Evolutionary conservation across 83 land plant genomes (phyloP), one percentile per base, ranked within the genome.

Genomic region (Thuja plicata): DNA sequence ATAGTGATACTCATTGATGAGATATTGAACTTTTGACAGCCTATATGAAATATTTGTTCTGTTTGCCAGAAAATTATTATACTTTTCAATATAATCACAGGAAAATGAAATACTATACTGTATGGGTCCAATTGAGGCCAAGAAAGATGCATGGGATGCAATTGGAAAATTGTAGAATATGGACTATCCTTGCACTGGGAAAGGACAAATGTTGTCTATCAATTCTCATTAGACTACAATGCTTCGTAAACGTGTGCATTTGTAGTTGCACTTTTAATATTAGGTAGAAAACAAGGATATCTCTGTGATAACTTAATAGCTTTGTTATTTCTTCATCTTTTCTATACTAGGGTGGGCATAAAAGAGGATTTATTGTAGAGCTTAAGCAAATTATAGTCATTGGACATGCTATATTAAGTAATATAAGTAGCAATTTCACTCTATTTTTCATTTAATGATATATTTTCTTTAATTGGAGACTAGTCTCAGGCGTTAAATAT

Each of bases 1-100:
- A 92, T 92, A 43, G 92, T 92, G 57, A 91, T 92, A 30, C 83
- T 92, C 52, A 92, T 92, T 35, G 93, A 92, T 45, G 93, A 92
- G 85, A 78, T 87, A 12, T 90, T 92, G 52, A 92, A 60, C 70
- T 21, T 60, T 60, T 60, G 70, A 66, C 27, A 27, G 70, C 70
- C 73, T 66, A 8, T 7, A 66, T 24, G 73, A 27, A 66, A 27
- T 7, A 21, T 27, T 66, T 66, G 57, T 66, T 66, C 27, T 66
- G 32, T 66, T 66, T 66, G 73, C n/a, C 8, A 2, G 57, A 27
- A 66, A 66, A 24, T 66, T 66, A 9, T 66, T 66, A 0, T 27
- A 66, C 10, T 66, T 66, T 27, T 66, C 32, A 32, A 66, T 24
- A 10, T 24, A 24, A 24, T 27, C n/a, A 66, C 73, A 27, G 73